Evolutionary conservation across 441 rosid genomes (phyloP).

Genomic region (Omphalea diandra): DNA sequence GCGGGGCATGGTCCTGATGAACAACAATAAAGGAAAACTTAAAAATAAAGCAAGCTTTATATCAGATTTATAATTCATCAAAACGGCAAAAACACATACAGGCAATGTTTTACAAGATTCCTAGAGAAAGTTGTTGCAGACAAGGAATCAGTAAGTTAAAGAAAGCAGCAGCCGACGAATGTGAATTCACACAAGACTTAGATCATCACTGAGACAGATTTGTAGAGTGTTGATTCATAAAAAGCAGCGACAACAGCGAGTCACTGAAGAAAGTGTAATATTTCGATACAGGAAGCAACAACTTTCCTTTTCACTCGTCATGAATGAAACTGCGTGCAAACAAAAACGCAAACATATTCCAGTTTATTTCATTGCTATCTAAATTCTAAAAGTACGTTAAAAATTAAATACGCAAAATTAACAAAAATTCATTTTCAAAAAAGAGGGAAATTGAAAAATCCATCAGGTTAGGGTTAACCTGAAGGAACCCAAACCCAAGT

Average conservation of each 20-base stretch:
- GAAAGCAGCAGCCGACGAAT: neutral
- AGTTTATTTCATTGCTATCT: neutral
- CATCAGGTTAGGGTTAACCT: neutral
- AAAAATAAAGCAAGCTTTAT: neutral
- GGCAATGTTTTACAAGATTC: neutral
- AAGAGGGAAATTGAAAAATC: neutral
- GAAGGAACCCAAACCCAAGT: neutral
- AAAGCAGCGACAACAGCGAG: neutral
- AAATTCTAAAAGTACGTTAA: neutral
- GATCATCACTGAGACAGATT: neutral
- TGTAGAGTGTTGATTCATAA: neutral
- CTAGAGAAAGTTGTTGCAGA: neutral
- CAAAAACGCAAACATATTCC: neutral
- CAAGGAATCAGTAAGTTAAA: neutral
- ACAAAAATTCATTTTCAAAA: too few relatives aligned
- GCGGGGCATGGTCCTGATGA: slow-evolving; percentile 51
- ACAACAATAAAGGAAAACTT: neutral
- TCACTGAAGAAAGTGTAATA: neutral
- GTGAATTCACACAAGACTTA: neutral
- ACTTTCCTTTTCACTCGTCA: slow-evolving; percentile 1
- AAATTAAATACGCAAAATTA: too few relatives aligned
- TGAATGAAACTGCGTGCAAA: slow-evolving; percentile 9
- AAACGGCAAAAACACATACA: too few relatives aligned
- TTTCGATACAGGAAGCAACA: neutral
- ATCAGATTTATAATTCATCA: neutral